phyloP scores from a whole-genome alignment of 441 rosid species.

The Dalechampia spathulata region DNA sequence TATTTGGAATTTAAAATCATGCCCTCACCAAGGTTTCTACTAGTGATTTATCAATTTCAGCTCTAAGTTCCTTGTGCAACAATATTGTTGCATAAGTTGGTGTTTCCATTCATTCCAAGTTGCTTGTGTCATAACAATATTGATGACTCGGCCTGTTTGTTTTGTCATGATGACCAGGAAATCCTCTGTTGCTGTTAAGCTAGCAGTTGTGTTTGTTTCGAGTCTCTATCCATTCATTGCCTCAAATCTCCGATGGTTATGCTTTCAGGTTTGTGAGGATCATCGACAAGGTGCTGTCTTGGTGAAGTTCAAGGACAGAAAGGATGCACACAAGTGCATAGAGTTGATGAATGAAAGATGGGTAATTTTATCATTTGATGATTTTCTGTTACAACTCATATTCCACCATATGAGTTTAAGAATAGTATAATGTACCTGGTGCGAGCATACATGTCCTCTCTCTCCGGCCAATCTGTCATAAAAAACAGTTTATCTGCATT shows the following conservation, averaged over 20 bases:
- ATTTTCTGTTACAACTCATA: no score
- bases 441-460: no score
- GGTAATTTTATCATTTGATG: constrained; percentile 37
- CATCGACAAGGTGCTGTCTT: constrained; percentile 92
- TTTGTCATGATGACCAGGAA: constrained; percentile 32
- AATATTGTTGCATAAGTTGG: no score
- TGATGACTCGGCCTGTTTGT: not conserved
- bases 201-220: not conserved
- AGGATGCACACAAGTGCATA: constrained; percentile 80
- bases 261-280: constrained; percentile 68
- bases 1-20: not conserved
- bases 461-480: no score
- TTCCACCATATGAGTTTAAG: not conserved
- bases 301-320: constrained; percentile 77
- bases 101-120: no score
- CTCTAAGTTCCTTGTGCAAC: not conserved
- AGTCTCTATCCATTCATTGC: constrained; percentile 15
- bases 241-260: not conserved
- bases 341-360: constrained; percentile 92
- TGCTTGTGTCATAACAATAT: no score
- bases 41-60: not conserved
- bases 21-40: not conserved
- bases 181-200: constrained; percentile 36
- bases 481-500: no score
- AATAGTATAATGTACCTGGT: no score